Evolutionary conservation across 2,329 filamentous ascomycete species (phyloP), one percentile per base, ranked within the genome.

Genomic region (Alternaria burnsii): DNA sequence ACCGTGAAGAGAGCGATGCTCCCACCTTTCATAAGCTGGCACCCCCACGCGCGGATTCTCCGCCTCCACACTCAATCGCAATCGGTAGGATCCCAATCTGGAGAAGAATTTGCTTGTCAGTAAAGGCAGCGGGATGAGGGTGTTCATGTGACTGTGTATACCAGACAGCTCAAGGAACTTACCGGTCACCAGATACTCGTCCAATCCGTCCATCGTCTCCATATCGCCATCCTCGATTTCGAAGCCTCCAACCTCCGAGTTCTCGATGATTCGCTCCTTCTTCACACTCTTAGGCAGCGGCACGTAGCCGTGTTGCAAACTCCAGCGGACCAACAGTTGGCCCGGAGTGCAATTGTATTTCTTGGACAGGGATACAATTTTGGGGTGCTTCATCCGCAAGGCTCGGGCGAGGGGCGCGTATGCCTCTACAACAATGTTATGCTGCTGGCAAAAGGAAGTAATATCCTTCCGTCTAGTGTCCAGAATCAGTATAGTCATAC

Each of bases 321-420:
- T 89, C 92, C 92, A 95, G 56, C 91, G 86, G 47, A 96, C 84
- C 75, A 95, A 80, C 36, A 96, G 80, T 77, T 95, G 92, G 4
- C 88, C 91, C 1, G 89, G 86, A 0, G 88, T 89, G 74, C 89
- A 92, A 0, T 77, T 78, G 77, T 95, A 92, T 75, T 91, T 90
- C 71, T 85, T 83, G 4, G 89, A 83, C 26, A 95, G 74, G 14
- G 82, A 77, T 2, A 84, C 77, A 65, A 95, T 86, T 2, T 82
- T 85, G 0, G 87, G 86, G 68, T 95, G 86, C 48, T 82, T 84
- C 85, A 95, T 90, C 18, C 90, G 84, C 78, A 89, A 82, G 0
- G 87, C 91, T 52, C 90, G 84, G 3, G 88, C 91, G 3, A 95
- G 84, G 6, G 92, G 92, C 7, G 91, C 91, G 67, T 95, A 96